Conservation (phyloP, 2,329 filamentous ascomycete genomes). For the Paecilomyces sp. region DNA sequence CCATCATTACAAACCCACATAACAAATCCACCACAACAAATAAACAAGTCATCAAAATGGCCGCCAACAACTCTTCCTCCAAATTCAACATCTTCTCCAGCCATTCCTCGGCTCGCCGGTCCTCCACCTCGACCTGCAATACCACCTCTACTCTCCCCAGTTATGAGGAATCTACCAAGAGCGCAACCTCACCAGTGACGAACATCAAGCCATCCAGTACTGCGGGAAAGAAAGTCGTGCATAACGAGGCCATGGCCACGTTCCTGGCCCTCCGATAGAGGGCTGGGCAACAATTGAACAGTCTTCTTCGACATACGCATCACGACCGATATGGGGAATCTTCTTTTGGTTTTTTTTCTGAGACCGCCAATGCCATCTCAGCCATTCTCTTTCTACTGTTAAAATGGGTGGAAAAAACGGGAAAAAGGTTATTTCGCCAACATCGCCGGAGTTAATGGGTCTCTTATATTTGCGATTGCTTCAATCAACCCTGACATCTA, state of each 20-base stretch:
- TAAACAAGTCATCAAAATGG: neutral
- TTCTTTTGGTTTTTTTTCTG: neutral
- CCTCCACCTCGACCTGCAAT: neutral
- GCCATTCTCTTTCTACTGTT: too few relatives aligned
- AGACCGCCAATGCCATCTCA: neutral
- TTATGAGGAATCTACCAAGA: neutral
- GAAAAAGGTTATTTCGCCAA: neutral
- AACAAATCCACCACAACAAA: neutral
- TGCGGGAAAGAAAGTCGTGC: neutral
- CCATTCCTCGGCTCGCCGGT: neutral
- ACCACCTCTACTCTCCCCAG: neutral
- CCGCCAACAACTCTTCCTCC: neutral
- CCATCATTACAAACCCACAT: neutral
- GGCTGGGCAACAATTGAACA: neutral
- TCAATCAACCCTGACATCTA: too few relatives aligned
- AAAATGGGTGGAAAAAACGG: too few relatives aligned
- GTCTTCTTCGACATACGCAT: neutral
- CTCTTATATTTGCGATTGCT: too few relatives aligned
- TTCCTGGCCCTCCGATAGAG: neutral
- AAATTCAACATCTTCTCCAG: slow-evolving; percentile 15
- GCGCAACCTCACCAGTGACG: neutral
- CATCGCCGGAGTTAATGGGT: neutral
- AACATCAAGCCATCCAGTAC: neutral
- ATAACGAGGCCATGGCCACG: neutral
- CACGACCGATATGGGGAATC: neutral